Percentiles rank a stretch among this genome's conserved stretches.
Evolutionary conservation across 2,329 filamentous ascomycete species (phyloP).

Genomic region (Gaeumannomyces sp.): DNA sequence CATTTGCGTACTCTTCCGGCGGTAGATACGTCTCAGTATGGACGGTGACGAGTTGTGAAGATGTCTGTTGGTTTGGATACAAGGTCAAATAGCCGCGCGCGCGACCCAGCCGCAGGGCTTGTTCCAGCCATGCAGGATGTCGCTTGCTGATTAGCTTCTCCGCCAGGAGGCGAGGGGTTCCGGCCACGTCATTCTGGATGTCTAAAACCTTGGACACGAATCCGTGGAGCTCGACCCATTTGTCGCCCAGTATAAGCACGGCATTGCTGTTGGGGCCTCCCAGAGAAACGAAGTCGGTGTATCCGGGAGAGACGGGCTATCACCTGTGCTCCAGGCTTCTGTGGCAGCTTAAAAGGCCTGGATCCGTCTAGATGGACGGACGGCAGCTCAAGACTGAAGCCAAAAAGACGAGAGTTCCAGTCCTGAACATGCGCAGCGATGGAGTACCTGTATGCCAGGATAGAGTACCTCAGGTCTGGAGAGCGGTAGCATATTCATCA

Average conservation of each 20-base stretch:
- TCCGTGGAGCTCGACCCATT: conserved; percentile 79
- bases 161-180: conserved; percentile 26
- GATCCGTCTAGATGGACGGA: conserved; percentile 55
- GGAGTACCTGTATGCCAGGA: conserved; percentile 75
- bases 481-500: no score
- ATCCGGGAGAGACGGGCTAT: conserved; percentile 18
- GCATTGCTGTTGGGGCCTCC: conserved; percentile 80
- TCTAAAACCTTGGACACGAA: conserved; percentile 64
- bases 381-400: conserved; percentile 75
- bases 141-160: conserved; percentile 59
- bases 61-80: conserved; percentile 61
- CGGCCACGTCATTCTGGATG: conserved; percentile 23
- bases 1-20: conserved; percentile 60
- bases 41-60: conserved; percentile 57
- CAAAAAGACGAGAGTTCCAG: conserved; percentile 56
- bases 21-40: conserved; percentile 68
- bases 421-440: conserved; percentile 33
- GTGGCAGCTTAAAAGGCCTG: conserved; percentile 42
- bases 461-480: conserved; percentile 64
- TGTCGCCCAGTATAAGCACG: conserved; percentile 73
- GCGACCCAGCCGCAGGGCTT: conserved; percentile 68
- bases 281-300: conserved; percentile 64
- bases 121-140: conserved; percentile 72
- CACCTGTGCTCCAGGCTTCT: not conserved
- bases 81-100: conserved; percentile 71